Conservation (phyloP, 164 flowering plant species). For the grape (Vitis vinifera) region DNA sequence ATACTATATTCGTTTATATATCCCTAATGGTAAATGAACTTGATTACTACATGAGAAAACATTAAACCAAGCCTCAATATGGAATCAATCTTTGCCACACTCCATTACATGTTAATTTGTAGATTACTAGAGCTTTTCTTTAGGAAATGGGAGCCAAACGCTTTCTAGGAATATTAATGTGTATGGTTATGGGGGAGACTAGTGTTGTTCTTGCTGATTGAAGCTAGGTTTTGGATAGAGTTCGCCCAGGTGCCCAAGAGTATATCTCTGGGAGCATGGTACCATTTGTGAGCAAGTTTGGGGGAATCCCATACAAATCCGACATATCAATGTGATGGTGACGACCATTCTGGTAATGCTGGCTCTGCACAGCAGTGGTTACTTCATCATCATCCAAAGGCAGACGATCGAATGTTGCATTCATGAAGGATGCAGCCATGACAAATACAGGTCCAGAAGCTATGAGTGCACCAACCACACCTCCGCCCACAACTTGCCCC, state of each 20-base stretch:
- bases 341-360: conserved; percentile 35
- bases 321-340: conserved; percentile 41
- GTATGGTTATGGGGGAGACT: neutral
- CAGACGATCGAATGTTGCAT: conserved; percentile 77
- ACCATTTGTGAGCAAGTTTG: conserved; percentile 57
- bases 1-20: too few relatives aligned
- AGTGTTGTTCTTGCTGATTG: neutral
- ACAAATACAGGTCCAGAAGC: conserved; percentile 88
- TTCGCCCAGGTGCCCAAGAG: conserved; percentile 50
- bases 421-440: conserved; percentile 89
- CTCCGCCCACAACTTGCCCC: conserved; percentile 85
- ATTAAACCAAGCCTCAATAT: too few relatives aligned
- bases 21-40: too few relatives aligned
- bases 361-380: conserved; percentile 33
- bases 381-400: conserved; percentile 63
- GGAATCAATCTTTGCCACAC: too few relatives aligned
- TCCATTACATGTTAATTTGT: too few relatives aligned
- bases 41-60: too few relatives aligned
- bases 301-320: conserved; percentile 54
- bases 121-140: too few relatives aligned
- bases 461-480: conserved; percentile 79
- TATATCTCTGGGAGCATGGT: conserved; percentile 42
- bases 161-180: too few relatives aligned
- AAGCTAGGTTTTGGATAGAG: conserved; percentile 34
- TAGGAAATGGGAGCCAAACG: too few relatives aligned